Percentiles rank a stretch among this genome's conserved stretches.
These are phyloP conservation scores for Acidiella bohemica DNA, from an alignment of 495 filamentous ascomycete genomes.

Conservation along the genomic window DNA sequence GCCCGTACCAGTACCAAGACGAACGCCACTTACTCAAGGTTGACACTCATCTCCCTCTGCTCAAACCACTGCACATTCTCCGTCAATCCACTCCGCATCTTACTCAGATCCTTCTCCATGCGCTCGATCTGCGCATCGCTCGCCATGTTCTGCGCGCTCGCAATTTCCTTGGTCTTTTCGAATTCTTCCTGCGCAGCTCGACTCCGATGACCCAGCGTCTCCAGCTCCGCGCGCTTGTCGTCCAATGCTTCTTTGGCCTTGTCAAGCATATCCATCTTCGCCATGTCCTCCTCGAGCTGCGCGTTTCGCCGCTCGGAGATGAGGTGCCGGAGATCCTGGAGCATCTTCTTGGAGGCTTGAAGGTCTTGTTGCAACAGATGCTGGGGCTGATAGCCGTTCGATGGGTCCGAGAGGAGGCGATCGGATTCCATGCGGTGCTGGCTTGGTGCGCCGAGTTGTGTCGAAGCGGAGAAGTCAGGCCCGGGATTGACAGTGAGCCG, in stretches of 20 bases:
- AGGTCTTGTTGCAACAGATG: conserved; percentile 73
- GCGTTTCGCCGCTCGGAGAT: conserved; percentile 72
- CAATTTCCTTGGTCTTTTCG: conserved; percentile 83
- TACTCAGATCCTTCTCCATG: conserved; percentile 92
- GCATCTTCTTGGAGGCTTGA: conserved; percentile 62
- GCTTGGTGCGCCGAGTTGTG: conserved; percentile 52
- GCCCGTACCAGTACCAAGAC: too few relatives aligned
- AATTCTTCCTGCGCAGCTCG: conserved; percentile 83
- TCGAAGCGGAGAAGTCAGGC: conserved; percentile 62
- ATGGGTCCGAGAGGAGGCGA: conserved; percentile 64
- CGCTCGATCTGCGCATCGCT: conserved; percentile 90
- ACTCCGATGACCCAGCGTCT: conserved; percentile 74
- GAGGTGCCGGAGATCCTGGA: conserved; percentile 68
- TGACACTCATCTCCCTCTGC: conserved; percentile 90
- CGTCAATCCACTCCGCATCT: conserved; percentile 72
- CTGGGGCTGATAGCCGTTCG: conserved; percentile 76
- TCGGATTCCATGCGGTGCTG: conserved; percentile 33
- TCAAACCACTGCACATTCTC: conserved; percentile 87
- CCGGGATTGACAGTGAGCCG: conserved; percentile 51
- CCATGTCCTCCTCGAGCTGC: conserved; percentile 75
- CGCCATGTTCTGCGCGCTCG: conserved; percentile 69
- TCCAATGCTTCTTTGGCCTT: conserved; percentile 88
- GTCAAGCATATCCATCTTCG: conserved; percentile 79
- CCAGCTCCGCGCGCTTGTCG: conserved; percentile 83
- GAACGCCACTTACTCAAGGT: conserved; percentile 68